Evolutionary conservation across 2,329 filamentous ascomycete species (phyloP).

Genomic region (Colletotrichum sp.): DNA sequence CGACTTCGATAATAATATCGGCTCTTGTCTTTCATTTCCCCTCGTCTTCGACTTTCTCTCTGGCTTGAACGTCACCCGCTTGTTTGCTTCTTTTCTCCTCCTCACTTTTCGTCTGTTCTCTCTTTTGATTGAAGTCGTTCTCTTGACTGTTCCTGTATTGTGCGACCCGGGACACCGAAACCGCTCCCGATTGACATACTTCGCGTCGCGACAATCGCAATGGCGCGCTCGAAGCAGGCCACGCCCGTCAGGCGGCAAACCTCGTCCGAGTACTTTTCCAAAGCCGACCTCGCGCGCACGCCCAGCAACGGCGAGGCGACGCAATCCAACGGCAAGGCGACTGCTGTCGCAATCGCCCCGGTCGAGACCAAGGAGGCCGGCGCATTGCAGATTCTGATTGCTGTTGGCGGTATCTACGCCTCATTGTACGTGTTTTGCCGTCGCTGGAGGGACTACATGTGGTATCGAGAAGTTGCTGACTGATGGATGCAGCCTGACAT

Average conservation of each 20-base stretch:
- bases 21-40: neutral
- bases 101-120: neutral
- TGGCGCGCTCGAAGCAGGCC: conserved; percentile 76
- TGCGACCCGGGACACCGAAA: neutral
- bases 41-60: neutral
- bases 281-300: conserved; percentile 40
- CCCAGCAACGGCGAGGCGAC: conserved; percentile 29
- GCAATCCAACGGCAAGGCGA: conserved; percentile 32
- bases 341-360: conserved; percentile 24
- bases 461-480: neutral
- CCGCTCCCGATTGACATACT: neutral
- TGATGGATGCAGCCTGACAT: conserved; percentile 71
- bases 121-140: neutral
- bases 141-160: neutral
- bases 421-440: conserved; percentile 75
- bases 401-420: conserved; percentile 94
- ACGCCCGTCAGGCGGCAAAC: conserved; percentile 67
- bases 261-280: conserved; percentile 70
- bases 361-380: conserved; percentile 57
- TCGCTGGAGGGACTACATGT: neutral
- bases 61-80: neutral
- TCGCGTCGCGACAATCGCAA: conserved; percentile 34
- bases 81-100: neutral
- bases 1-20: neutral
- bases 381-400: conserved; percentile 77